Conservation (phyloP, 331 rosid genomes). For the Cydonia oblonga region DNA sequence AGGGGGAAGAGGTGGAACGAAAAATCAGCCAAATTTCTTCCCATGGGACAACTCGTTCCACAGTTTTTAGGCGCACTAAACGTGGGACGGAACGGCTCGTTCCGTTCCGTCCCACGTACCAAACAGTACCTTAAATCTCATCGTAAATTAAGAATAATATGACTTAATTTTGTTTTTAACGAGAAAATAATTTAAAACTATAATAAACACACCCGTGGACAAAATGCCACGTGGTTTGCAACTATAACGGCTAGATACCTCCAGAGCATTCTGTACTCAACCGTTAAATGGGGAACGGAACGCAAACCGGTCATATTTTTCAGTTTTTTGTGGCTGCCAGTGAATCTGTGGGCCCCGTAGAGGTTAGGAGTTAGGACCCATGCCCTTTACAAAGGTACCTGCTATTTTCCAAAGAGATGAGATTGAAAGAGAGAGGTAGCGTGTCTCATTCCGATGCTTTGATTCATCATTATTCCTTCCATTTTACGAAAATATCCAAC, state of each 20-base stretch:
- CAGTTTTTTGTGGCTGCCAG: neutral
- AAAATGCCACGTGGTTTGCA: neutral
- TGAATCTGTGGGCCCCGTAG: neutral
- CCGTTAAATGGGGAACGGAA: neutral
- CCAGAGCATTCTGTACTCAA: neutral
- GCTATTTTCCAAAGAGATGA: neutral
- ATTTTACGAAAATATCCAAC: neutral
- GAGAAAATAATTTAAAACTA: no score
- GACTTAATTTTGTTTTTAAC: no score
- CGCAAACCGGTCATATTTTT: slow-evolving; percentile 5
- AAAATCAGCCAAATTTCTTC: no score
- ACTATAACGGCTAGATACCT: neutral
- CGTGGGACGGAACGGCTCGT: no score
- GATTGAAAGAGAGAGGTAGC: neutral
- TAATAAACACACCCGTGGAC: no score
- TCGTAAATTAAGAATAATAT: no score
- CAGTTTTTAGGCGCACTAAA: no score
- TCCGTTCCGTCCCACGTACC: no score
- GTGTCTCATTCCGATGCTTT: neutral
- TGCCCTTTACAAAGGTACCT: neutral
- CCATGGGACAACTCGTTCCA: no score
- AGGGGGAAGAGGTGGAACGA: no score
- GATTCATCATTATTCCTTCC: neutral
- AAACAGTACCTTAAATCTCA: no score
- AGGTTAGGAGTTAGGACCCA: neutral